phyloP scores from a whole-genome alignment of 2,329 filamentous ascomycete species.

The Periconia digitata region DNA sequence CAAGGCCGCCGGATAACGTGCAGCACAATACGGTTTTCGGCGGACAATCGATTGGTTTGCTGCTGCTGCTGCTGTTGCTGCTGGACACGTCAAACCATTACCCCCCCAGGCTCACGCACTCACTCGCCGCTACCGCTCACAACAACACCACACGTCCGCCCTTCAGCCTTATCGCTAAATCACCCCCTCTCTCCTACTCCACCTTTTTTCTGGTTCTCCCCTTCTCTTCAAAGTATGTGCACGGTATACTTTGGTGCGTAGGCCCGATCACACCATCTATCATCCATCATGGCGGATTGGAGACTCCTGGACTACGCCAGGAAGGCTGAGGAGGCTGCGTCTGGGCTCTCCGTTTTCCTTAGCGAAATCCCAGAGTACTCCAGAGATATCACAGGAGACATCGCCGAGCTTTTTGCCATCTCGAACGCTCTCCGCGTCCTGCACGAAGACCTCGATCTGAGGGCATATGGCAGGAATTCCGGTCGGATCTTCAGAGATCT shows the following conservation, averaged over 20 bases:
- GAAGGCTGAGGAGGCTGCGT: constrained; percentile 56
- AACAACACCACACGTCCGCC: constrained; percentile 28
- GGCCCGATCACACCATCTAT: constrained; percentile 27
- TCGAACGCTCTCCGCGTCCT: constrained; percentile 54
- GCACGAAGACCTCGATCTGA: constrained; percentile 46
- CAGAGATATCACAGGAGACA: constrained; percentile 55
- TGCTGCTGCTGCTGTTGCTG: constrained; percentile 20
- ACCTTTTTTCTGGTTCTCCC: constrained; percentile 12
- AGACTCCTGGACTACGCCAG: constrained; percentile 45
- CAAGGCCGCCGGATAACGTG: constrained; percentile 35
- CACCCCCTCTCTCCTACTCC: constrained; percentile 10
- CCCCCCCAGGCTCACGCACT: constrained; percentile 22
- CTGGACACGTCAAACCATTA: constrained; percentile 40
- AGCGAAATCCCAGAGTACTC: constrained; percentile 53
- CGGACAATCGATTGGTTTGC: constrained; percentile 35
- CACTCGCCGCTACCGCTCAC: constrained; percentile 17
- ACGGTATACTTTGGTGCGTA: constrained; percentile 14
- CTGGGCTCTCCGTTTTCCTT: constrained; percentile 53
- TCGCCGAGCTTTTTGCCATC: constrained; percentile 58
- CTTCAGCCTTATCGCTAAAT: constrained; percentile 28
- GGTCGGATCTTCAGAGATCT: constrained; percentile 50
- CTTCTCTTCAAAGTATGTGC: constrained; percentile 14
- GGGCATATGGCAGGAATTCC: constrained; percentile 39
- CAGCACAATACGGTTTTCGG: constrained; percentile 32
- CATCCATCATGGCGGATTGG: constrained; percentile 40